Evolutionary conservation across 2,329 filamentous ascomycete genomes (phyloP).

Genomic region (Colletotrichum endophyticum): DNA sequence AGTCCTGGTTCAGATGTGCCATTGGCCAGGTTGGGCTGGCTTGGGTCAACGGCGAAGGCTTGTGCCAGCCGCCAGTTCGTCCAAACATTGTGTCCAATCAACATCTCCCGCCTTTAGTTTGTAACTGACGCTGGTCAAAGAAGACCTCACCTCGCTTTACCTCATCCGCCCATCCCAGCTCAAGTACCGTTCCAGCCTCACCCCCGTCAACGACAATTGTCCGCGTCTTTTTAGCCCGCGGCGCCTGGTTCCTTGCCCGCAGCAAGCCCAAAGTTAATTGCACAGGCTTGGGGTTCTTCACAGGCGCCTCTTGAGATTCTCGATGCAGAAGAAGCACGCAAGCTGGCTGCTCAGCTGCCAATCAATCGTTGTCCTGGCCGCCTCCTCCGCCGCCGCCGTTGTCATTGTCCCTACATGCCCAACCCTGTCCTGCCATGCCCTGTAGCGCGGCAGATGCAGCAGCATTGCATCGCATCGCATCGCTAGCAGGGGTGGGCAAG

Average conservation of each 20-base stretch:
- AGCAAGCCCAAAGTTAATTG: slow-evolving; percentile 18
- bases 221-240: slow-evolving; percentile 17
- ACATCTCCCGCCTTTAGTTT: background rate
- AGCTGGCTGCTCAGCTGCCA: slow-evolving; percentile 5
- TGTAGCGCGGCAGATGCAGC: slow-evolving; percentile 23
- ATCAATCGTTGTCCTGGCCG: slow-evolving; percentile 5
- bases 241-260: slow-evolving; percentile 17
- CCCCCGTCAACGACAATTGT: slow-evolving; percentile 15
- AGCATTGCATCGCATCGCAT: slow-evolving; percentile 21
- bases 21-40: background rate
- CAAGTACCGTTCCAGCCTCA: slow-evolving; percentile 15
- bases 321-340: slow-evolving; percentile 20
- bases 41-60: background rate
- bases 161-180: slow-evolving; percentile 1
- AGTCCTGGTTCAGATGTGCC: background rate
- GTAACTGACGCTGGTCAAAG: background rate
- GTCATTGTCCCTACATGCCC: slow-evolving; percentile 15
- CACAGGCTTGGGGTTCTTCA: slow-evolving; percentile 9
- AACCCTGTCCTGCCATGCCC: slow-evolving; percentile 16
- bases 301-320: slow-evolving; percentile 9
- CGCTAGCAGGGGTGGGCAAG: slow-evolving; percentile 8
- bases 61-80: slow-evolving; percentile 3
- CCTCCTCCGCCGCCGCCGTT: slow-evolving; percentile 4
- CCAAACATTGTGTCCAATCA: background rate
- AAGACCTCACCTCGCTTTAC: background rate